These are phyloP conservation scores for Carallia brachiata DNA, from an alignment of 345 rosid genomes.

Conservation along the genomic window DNA sequence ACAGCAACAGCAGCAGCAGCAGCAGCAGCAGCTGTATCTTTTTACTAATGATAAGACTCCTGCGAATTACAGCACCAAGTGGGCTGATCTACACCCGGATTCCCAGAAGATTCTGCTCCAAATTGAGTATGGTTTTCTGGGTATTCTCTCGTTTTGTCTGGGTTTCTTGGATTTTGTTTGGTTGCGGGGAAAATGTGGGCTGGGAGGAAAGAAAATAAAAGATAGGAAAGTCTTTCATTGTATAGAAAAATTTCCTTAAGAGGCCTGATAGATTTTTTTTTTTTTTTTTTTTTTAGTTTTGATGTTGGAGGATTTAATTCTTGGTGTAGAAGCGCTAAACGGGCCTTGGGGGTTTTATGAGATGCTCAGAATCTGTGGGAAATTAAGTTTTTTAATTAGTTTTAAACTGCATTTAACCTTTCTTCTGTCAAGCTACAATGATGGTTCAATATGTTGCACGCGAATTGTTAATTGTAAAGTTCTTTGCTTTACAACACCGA, in stretches of 20 bases:
- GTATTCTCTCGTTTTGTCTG: background rate
- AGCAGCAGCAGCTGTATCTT: slow-evolving; percentile 62
- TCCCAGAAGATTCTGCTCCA: slow-evolving; percentile 79
- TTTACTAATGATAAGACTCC: slow-evolving; percentile 84
- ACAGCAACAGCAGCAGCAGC: slow-evolving; percentile 43
- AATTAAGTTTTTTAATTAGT: too few relatives aligned
- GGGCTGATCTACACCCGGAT: slow-evolving; percentile 97
- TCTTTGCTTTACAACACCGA: too few relatives aligned
- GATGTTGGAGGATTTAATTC: background rate
- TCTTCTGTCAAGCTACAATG: too few relatives aligned
- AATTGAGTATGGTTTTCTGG: slow-evolving; percentile 57
- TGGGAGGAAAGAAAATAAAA: background rate
- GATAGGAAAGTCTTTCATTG: background rate
- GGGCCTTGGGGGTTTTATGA: too few relatives aligned
- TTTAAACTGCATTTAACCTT: too few relatives aligned
- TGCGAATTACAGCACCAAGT: slow-evolving; percentile 84
- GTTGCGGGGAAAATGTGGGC: background rate
- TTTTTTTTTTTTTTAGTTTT: background rate
- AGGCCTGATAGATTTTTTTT: background rate
- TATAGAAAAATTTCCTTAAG: background rate
- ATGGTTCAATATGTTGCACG: too few relatives aligned
- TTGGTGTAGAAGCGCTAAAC: too few relatives aligned
- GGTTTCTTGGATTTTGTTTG: background rate
- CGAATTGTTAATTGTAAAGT: too few relatives aligned
- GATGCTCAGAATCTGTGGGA: too few relatives aligned